phyloP scores from a whole-genome alignment of 1,284 basidiomycete species.

The Ganoderma sinense region DNA sequence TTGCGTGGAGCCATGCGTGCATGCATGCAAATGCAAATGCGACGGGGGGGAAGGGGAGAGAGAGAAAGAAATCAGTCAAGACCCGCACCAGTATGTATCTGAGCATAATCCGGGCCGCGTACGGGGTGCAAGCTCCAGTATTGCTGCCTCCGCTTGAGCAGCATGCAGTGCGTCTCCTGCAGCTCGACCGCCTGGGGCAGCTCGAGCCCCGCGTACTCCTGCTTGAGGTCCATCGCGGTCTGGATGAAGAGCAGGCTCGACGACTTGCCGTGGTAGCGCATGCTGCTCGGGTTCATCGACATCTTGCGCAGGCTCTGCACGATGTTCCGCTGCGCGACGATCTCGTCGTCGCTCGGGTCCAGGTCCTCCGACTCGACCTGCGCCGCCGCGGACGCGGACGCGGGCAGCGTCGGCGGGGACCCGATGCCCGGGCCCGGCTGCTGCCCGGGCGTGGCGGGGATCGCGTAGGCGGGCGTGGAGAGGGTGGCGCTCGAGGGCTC shows the following conservation, averaged over 20 bases:
- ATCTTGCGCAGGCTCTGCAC: constrained; percentile 37
- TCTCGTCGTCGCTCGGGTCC: constrained; percentile 47
- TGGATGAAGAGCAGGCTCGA: constrained; percentile 58
- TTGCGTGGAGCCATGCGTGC: no score
- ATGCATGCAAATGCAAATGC: no score
- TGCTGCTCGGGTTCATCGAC: constrained; percentile 38
- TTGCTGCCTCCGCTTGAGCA: constrained; percentile 33
- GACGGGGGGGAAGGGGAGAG: constrained; percentile 3
- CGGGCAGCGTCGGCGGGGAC: constrained; percentile 25
- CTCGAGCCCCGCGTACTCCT: constrained; percentile 45
- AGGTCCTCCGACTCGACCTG: constrained; percentile 42
- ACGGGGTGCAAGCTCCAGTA: constrained; percentile 42
- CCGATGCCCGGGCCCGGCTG: constrained; percentile 18
- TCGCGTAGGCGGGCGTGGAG: constrained; percentile 22
- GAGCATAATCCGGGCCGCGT: constrained; percentile 17
- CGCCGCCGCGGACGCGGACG: constrained; percentile 9
- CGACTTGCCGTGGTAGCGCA: constrained; percentile 62
- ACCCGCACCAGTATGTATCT: neutral
- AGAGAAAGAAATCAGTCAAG: neutral
- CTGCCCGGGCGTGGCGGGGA: constrained; percentile 7
- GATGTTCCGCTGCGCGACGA: constrained; percentile 37
- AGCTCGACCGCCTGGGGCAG: constrained; percentile 26
- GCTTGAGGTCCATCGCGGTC: constrained; percentile 58
- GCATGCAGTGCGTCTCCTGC: constrained; percentile 25
- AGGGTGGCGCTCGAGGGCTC: constrained; percentile 22